Conservation (phyloP, 345 rosid species). For the Noccaea bulbosa region DNA sequence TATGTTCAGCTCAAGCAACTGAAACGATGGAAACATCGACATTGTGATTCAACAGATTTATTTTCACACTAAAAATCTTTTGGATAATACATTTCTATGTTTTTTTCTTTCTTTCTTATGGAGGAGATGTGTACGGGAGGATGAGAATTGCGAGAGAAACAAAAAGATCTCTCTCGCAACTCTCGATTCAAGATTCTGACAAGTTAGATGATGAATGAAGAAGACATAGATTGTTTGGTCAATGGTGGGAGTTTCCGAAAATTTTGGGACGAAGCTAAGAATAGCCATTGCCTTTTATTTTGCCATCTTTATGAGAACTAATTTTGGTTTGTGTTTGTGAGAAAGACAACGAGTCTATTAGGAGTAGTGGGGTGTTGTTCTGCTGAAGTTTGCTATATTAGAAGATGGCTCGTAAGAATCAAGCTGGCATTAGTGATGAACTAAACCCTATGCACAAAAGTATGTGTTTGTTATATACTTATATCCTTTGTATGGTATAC, state of each 20-base stretch:
- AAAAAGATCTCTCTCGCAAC: conserved; percentile 28
- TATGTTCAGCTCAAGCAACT: conserved; percentile 72
- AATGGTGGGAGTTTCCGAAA: conserved; percentile 3
- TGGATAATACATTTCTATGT: not conserved
- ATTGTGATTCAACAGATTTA: conserved; percentile 19
- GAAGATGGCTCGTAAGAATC: not conserved
- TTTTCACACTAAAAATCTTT: not conserved
- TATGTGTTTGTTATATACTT: not conserved
- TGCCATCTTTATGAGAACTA: not conserved
- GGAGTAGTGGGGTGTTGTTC: conserved; percentile 17
- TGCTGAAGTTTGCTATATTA: conserved; percentile 6
- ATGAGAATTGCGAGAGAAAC: conserved; percentile 35
- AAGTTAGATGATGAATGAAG: conserved; percentile 13
- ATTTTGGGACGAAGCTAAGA: conserved; percentile 16
- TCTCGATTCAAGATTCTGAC: conserved; percentile 16
- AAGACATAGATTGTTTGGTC: conserved; percentile 23
- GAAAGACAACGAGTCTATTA: conserved; percentile 29
- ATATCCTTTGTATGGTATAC: too few species aligned
- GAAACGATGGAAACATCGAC: conserved; percentile 65
- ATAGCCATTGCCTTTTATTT: not conserved
- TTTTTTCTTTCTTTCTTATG: conserved; percentile 1
- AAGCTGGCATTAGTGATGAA: conserved; percentile 11
- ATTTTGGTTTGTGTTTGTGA: conserved; percentile 19
- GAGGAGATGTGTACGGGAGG: not conserved
- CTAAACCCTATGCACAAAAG: not conserved